Conservation (phyloP, 805 yeast genomes). For the Wickerhamiella occidentalis region DNA sequence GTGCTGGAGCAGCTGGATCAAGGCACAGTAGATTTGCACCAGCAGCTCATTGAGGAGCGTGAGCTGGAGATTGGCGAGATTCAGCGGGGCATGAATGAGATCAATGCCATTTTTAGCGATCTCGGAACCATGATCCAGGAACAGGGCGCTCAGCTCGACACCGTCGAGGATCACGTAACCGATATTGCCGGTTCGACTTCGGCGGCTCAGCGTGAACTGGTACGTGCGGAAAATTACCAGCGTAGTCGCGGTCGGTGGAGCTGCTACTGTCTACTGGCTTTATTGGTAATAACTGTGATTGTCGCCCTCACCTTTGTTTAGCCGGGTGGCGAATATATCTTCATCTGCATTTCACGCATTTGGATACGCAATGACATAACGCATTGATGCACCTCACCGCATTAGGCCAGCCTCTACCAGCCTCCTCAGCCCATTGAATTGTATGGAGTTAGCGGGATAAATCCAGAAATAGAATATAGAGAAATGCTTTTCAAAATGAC, state of each 20-base stretch:
- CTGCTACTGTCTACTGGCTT: conserved; percentile 47
- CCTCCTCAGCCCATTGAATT: not conserved
- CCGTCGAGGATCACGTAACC: conserved; percentile 67
- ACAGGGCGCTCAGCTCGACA: conserved; percentile 76
- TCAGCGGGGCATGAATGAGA: conserved; percentile 68
- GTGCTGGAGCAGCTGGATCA: conserved; percentile 33
- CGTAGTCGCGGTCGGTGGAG: conserved; percentile 59
- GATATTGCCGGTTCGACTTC: conserved; percentile 52
- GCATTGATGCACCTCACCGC: not conserved
- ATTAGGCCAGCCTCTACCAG: not conserved
- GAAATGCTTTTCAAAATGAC: no score
- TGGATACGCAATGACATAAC: not conserved
- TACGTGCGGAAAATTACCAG: conserved; percentile 66
- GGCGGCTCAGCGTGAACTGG: conserved; percentile 57
- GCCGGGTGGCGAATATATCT: not conserved
- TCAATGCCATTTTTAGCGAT: conserved; percentile 75
- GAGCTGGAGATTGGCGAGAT: conserved; percentile 60
- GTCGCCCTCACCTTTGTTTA: conserved; percentile 25
- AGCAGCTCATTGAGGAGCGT: conserved; percentile 46
- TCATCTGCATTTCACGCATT: not conserved
- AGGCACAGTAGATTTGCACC: conserved; percentile 24
- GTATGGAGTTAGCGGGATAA: no score
- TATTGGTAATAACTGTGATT: conserved; percentile 47
- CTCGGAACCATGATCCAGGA: conserved; percentile 64
- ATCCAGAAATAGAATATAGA: not conserved